Conservation (phyloP, 495 filamentous ascomycete genomes). For the Cladorrhinum samala region DNA sequence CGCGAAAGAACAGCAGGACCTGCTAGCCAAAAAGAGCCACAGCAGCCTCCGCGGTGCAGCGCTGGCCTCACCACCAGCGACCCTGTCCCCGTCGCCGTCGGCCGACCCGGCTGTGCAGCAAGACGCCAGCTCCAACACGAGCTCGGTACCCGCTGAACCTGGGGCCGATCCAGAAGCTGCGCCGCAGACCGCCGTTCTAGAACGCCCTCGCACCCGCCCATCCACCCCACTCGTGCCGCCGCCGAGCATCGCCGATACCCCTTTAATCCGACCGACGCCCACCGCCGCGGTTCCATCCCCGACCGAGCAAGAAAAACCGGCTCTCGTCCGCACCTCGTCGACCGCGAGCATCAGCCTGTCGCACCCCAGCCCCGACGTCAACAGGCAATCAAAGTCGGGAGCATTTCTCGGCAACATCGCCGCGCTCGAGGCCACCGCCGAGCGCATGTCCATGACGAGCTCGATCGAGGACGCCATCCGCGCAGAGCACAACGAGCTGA, state of each 20-base stretch:
- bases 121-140: not conserved
- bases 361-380: slow-evolving; percentile 72
- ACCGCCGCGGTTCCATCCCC: slow-evolving; percentile 12
- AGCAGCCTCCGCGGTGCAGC: slow-evolving; percentile 8
- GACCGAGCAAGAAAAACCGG: slow-evolving; percentile 30
- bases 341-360: slow-evolving; percentile 52
- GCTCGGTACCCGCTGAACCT: not conserved
- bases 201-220: slow-evolving; percentile 2
- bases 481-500: slow-evolving; percentile 71
- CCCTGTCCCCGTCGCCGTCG: slow-evolving; percentile 17
- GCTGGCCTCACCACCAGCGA: slow-evolving; percentile 16
- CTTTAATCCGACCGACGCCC: slow-evolving; percentile 20
- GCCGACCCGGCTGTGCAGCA: not conserved
- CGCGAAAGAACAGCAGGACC: slow-evolving; percentile 20
- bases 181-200: slow-evolving; percentile 13
- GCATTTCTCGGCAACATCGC: slow-evolving; percentile 74
- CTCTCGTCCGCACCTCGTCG: slow-evolving; percentile 56
- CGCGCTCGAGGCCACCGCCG: slow-evolving; percentile 73
- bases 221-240: not conserved
- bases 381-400: slow-evolving; percentile 64
- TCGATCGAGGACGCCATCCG: slow-evolving; percentile 77
- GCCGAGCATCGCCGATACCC: slow-evolving; percentile 8
- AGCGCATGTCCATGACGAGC: slow-evolving; percentile 71
- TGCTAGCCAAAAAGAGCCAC: slow-evolving; percentile 16
- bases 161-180: slow-evolving; percentile 8